phyloP scores from a whole-genome alignment of 2,329 filamentous ascomycete genomes.

The Talaromyces funiculosus region DNA sequence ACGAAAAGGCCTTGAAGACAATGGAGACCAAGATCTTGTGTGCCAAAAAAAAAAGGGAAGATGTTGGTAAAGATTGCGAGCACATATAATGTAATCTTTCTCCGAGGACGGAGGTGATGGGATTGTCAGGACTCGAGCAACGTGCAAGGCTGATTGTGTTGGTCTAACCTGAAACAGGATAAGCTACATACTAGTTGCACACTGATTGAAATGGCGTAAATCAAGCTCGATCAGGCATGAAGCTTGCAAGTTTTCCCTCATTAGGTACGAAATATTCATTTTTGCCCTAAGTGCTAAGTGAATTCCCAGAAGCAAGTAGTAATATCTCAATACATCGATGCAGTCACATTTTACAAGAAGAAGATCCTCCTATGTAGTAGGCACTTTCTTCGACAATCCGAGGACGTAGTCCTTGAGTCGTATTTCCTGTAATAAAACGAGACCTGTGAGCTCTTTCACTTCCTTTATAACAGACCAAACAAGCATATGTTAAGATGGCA shows the following conservation, averaged over 20 bases:
- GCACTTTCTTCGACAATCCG: not conserved
- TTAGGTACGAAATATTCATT: too few relatives aligned
- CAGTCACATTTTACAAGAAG: not conserved
- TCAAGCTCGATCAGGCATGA: not conserved
- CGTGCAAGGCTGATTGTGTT: not conserved
- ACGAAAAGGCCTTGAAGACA: not conserved
- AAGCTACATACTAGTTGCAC: not conserved
- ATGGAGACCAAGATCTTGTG: not conserved
- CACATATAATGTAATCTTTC: too few relatives aligned
- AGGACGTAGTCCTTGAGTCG: constrained; percentile 6
- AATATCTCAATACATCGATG: too few relatives aligned
- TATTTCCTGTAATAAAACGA: constrained; percentile 2
- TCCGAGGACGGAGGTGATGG: not conserved
- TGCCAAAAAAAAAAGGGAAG: too few relatives aligned
- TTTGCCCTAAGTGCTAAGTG: not conserved
- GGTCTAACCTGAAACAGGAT: not conserved
- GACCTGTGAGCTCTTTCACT: not conserved
- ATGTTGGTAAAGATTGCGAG: too few relatives aligned
- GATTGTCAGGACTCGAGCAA: not conserved
- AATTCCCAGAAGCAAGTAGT: not conserved
- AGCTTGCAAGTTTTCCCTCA: not conserved
- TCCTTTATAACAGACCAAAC: not conserved
- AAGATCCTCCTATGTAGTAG: not conserved
- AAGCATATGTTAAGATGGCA: too few relatives aligned
- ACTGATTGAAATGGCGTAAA: not conserved